These are phyloP conservation scores for Barnettozyma pratensis DNA, from an alignment of 805 yeast species.

Conservation along the genomic window DNA sequence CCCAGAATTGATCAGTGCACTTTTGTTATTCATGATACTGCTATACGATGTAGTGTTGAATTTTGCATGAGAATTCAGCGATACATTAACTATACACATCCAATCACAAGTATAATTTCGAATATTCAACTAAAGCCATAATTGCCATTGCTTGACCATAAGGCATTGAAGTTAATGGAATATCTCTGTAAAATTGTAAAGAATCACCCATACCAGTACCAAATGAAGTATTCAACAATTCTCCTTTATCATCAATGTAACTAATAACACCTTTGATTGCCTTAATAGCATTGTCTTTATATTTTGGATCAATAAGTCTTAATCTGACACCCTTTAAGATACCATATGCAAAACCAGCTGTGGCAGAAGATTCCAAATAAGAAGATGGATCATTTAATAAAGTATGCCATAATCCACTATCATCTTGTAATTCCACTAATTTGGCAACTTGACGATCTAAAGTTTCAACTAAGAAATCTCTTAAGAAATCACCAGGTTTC, in stretches of 20 bases:
- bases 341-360: constrained; percentile 13
- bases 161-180: constrained; percentile 13
- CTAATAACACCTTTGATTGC: constrained; percentile 12
- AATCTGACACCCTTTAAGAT: constrained; percentile 10
- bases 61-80: too few relatives aligned
- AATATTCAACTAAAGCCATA: constrained; percentile 12
- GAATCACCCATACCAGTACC: constrained; percentile 14
- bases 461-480: constrained; percentile 10
- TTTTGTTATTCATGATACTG: too few relatives aligned
- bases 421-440: constrained; percentile 9
- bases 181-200: constrained; percentile 11
- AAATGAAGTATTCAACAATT: constrained; percentile 10
- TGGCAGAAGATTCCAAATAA: constrained; percentile 11
- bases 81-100: too few relatives aligned
- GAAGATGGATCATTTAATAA: constrained; percentile 10
- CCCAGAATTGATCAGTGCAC: too few relatives aligned
- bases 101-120: constrained; percentile 7
- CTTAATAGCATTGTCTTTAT: constrained; percentile 8
- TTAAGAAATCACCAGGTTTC: constrained; percentile 9
- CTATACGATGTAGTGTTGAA: too few relatives aligned
- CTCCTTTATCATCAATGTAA: constrained; percentile 11
- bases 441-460: constrained; percentile 13
- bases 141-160: constrained; percentile 14
- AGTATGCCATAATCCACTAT: constrained; percentile 13
- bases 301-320: constrained; percentile 5